Evolutionary conservation across 352 stramenopile species (phyloP).

Genomic region (Phytopythium helicoides): DNA sequence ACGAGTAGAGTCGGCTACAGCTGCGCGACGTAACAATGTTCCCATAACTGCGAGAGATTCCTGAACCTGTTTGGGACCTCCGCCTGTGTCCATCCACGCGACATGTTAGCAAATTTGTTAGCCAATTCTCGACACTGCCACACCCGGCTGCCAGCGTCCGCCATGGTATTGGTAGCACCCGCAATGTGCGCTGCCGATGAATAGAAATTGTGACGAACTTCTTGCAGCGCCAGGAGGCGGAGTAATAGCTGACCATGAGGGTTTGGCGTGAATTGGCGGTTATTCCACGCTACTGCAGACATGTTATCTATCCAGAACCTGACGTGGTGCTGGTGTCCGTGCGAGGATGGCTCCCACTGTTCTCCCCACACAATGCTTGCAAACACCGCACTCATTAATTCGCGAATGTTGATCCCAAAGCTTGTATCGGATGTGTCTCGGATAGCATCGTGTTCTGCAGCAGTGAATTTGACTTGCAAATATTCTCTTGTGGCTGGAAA

Average conservation of each 20-base stretch:
- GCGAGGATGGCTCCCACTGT: not conserved
- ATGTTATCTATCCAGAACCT: slow-evolving; percentile 15
- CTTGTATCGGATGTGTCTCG: too few relatives aligned
- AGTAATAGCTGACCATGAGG: slow-evolving; percentile 9
- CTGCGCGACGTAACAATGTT: slow-evolving; percentile 7
- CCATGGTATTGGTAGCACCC: slow-evolving; percentile 8
- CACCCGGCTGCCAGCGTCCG: slow-evolving; percentile 14
- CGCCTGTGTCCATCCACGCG: slow-evolving; percentile 8
- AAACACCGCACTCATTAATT: too few relatives aligned
- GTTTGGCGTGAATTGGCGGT: slow-evolving; percentile 7
- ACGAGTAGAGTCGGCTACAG: slow-evolving; percentile 8
- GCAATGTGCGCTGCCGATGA: slow-evolving; percentile 9
- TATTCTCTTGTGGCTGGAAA: not conserved
- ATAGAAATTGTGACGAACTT: slow-evolving; percentile 12
- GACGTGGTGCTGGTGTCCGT: not conserved
- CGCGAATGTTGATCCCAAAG: too few relatives aligned
- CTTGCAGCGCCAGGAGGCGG: slow-evolving; percentile 2
- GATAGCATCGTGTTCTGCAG: too few relatives aligned
- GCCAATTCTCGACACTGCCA: slow-evolving; percentile 9
- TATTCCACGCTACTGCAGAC: slow-evolving; percentile 10
- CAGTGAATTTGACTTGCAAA: not conserved
- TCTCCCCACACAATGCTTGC: slow-evolving; percentile 12
- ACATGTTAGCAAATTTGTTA: slow-evolving; percentile 10
- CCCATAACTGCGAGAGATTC: slow-evolving; percentile 15
- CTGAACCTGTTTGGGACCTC: slow-evolving; percentile 7